phyloP scores from a whole-genome alignment of 2,329 filamentous ascomycete species.

The Phialophora expanda region DNA sequence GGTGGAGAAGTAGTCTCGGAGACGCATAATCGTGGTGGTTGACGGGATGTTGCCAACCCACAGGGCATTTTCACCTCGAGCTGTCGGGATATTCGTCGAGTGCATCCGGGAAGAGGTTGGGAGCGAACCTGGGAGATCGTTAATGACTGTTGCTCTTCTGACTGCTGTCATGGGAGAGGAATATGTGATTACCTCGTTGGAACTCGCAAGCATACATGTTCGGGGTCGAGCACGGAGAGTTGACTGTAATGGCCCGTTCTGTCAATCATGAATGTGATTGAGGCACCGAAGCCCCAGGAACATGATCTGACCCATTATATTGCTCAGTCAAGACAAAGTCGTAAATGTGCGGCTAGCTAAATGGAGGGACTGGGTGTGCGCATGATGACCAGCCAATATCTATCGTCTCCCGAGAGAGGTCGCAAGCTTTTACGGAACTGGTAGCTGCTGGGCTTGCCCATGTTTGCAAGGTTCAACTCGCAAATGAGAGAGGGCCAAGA shows the following conservation, averaged over 20 bases:
- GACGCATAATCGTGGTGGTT: slow-evolving; percentile 28
- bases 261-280: neutral
- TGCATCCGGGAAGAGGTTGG: neutral
- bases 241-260: neutral
- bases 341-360: slow-evolving; percentile 1
- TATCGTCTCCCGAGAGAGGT: neutral
- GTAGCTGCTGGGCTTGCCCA: neutral
- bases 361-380: neutral
- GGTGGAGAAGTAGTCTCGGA: slow-evolving; percentile 30
- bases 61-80: slow-evolving; percentile 27
- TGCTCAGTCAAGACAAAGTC: neutral
- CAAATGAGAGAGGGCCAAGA: neutral
- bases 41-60: slow-evolving; percentile 35
- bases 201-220: neutral
- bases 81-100: slow-evolving; percentile 6
- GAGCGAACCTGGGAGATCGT: neutral
- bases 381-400: slow-evolving; percentile 6
- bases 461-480: neutral
- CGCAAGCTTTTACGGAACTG: neutral
- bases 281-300: neutral
- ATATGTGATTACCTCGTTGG: neutral
- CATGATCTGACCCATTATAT: neutral
- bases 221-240: neutral
- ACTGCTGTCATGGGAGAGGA: too few species aligned
- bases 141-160: neutral